Evolutionary conservation across 768 basidiomycete species (phyloP).

Genomic region (Gelatoporia subvermispora): DNA sequence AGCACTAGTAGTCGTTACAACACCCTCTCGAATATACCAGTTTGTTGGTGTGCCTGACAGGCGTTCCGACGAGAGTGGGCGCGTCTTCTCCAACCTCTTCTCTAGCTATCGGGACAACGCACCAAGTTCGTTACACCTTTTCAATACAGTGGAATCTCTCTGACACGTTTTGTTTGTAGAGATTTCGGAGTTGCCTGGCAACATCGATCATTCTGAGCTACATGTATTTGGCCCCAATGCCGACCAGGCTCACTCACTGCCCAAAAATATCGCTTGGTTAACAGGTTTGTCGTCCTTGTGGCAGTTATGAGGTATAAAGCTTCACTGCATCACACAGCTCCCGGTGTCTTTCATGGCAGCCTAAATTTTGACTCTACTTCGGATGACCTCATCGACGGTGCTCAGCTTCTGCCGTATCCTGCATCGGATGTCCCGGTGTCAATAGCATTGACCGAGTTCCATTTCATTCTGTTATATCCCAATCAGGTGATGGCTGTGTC

Average conservation of each 20-base stretch:
- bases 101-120: conserved; percentile 66
- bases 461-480: conserved; percentile 81
- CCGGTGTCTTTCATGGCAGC: conserved; percentile 83
- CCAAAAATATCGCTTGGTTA: conserved; percentile 84
- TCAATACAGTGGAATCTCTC: conserved; percentile 5
- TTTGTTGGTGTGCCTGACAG: conserved; percentile 68
- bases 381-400: conserved; percentile 73
- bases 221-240: conserved; percentile 73
- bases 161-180: conserved; percentile 42
- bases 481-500: conserved; percentile 77
- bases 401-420: conserved; percentile 79
- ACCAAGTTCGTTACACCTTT: conserved; percentile 57
- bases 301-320: conserved; percentile 2
- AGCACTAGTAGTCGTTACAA: conserved; percentile 75
- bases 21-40: conserved; percentile 86
- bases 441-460: conserved; percentile 85
- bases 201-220: conserved; percentile 69
- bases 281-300: conserved; percentile 53
- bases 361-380: conserved; percentile 65
- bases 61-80: conserved; percentile 68
- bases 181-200: conserved; percentile 87
- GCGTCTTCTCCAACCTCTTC: conserved; percentile 74
- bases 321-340: conserved; percentile 42
- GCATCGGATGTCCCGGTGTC: conserved; percentile 59
- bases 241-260: conserved; percentile 63